These are phyloP conservation scores for Fonsecaea nubica DNA, from an alignment of 2,329 filamentous ascomycete species.

Conservation along the genomic window DNA sequence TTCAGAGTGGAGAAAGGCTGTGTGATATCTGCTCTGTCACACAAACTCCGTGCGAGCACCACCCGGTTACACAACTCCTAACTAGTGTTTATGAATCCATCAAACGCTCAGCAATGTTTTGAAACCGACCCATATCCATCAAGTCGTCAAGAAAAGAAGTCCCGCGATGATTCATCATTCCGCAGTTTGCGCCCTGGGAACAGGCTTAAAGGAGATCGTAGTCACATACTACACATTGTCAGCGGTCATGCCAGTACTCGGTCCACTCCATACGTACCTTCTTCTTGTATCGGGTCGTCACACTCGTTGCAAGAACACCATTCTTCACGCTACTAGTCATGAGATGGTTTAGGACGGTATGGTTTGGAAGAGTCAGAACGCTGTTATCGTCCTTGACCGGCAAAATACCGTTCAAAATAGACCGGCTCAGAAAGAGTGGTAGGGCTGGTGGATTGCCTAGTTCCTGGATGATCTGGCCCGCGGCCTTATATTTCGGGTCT, in stretches of 20 bases:
- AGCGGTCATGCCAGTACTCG: constrained; percentile 4
- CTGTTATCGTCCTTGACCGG: constrained; percentile 98
- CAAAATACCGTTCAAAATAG: constrained; percentile 88
- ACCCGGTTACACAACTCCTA: background rate
- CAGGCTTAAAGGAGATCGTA: constrained; percentile 96
- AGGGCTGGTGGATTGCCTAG: constrained; percentile 83
- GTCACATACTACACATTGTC: constrained; percentile 77
- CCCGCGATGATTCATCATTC: constrained; percentile 8
- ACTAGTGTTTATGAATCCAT: background rate
- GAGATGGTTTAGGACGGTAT: constrained; percentile 94
- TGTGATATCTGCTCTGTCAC: background rate
- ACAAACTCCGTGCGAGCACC: background rate
- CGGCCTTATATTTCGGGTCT: constrained; percentile 73
- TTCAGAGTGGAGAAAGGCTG: background rate
- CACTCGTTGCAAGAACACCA: constrained; percentile 90
- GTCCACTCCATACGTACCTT: constrained; percentile 59
- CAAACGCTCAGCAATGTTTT: background rate
- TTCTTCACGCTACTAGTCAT: constrained; percentile 98
- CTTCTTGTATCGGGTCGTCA: constrained; percentile 94
- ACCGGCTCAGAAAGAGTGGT: constrained; percentile 90
- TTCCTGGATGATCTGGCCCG: constrained; percentile 75
- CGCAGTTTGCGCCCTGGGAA: constrained; percentile 48
- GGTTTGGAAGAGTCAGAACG: constrained; percentile 94
- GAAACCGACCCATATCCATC: background rate
- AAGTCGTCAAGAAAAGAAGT: background rate